phyloP scores from a whole-genome alignment of 2,329 filamentous ascomycete genomes.

The Cercospora sp. region DNA sequence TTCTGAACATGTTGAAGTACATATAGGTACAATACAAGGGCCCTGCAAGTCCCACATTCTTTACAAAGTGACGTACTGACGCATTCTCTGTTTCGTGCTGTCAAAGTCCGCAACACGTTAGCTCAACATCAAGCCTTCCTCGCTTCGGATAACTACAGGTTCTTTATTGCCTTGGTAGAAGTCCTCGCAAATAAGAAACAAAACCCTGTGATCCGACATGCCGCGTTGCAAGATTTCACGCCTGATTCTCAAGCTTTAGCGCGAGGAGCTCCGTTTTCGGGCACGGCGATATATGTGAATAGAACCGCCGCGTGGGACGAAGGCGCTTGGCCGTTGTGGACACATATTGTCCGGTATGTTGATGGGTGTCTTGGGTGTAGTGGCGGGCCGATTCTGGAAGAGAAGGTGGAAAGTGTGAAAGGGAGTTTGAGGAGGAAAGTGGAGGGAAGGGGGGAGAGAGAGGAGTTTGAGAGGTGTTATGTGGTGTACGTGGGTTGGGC shows the following conservation, averaged over 20 bases:
- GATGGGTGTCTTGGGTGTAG: slow-evolving; percentile 21
- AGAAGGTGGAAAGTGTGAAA: slow-evolving; percentile 4
- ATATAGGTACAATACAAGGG: slow-evolving; percentile 12
- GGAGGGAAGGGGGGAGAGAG: neutral
- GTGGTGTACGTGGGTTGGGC: slow-evolving; percentile 21
- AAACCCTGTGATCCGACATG: slow-evolving; percentile 11
- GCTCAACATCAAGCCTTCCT: slow-evolving; percentile 18
- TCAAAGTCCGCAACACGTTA: slow-evolving; percentile 16
- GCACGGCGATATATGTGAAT: slow-evolving; percentile 22
- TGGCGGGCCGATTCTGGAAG: slow-evolving; percentile 9
- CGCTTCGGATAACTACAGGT: slow-evolving; percentile 5
- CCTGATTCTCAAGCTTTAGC: slow-evolving; percentile 17
- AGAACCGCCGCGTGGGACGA: slow-evolving; percentile 16
- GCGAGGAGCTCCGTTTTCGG: slow-evolving; percentile 18
- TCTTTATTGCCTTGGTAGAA: slow-evolving; percentile 9
- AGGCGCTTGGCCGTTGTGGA: slow-evolving; percentile 25
- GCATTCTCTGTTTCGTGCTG: no score
- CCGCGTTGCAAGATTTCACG: slow-evolving; percentile 15
- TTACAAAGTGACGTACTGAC: no score
- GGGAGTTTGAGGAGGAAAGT: slow-evolving; percentile 14
- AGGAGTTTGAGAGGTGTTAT: slow-evolving; percentile 15
- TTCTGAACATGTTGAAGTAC: slow-evolving; percentile 19
- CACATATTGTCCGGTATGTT: slow-evolving; percentile 19
- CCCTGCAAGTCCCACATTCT: no score
- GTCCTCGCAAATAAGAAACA: slow-evolving; percentile 1